Percentiles rank a stretch among this genome's conserved stretches.
These are phyloP conservation scores for Hibiscus mutabilis DNA, from an alignment of 345 rosid genomes.

Conservation along the genomic window DNA sequence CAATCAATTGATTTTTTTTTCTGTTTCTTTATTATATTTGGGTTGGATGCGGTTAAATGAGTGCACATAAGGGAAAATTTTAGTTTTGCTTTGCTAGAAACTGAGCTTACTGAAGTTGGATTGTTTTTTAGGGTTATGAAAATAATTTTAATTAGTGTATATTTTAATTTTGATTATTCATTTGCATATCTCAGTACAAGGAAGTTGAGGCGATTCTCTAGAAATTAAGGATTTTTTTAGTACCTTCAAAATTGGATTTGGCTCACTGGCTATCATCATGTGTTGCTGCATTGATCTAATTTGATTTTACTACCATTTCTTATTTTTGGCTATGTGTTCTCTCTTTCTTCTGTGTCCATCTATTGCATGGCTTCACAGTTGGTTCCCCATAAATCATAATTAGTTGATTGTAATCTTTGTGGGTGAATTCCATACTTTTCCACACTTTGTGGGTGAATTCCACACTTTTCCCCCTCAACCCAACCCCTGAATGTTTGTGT, in stretches of 20 bases:
- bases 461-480: no score
- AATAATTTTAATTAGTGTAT: not conserved
- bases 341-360: no score
- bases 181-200: not conserved
- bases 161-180: not conserved
- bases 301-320: not conserved
- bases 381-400: no score
- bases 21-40: not conserved
- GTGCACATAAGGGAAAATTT: not conserved
- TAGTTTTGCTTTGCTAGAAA: not conserved
- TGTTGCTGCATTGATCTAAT: not conserved
- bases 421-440: no score
- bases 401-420: no score
- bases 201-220: not conserved
- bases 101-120: not conserved
- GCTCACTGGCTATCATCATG: not conserved
- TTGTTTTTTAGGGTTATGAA: not conserved
- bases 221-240: not conserved
- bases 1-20: not conserved
- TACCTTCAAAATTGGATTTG: not conserved
- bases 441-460: no score
- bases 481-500: no score
- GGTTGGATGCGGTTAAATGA: slow-evolving; percentile 1
- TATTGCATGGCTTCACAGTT: no score
- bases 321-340: not conserved